phyloP scores from a whole-genome alignment of 1,284 basidiomycete species.

The Ustilago bromivora region DNA sequence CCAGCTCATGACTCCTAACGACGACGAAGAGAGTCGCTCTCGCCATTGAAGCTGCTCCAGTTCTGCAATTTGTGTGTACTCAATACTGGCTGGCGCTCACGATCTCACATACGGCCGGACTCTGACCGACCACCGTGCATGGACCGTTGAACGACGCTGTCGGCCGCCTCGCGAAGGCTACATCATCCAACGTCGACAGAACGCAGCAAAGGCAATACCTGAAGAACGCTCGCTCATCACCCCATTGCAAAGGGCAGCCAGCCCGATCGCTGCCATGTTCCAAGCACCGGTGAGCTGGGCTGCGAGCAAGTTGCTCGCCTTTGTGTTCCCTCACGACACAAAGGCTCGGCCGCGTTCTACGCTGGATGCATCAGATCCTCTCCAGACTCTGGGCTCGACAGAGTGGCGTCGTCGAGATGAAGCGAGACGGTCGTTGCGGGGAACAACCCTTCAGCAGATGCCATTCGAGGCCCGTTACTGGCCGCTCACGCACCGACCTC shows the following conservation, averaged over 20 bases:
- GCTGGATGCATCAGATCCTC: slow-evolving; percentile 5
- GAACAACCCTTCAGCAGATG: not conserved
- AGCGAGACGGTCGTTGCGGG: slow-evolving; percentile 2
- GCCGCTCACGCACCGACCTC: slow-evolving; percentile 21
- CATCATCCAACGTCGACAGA: not conserved
- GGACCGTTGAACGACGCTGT: not conserved
- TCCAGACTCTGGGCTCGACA: slow-evolving; percentile 4
- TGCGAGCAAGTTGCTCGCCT: slow-evolving; percentile 22
- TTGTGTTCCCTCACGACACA: slow-evolving; percentile 19
- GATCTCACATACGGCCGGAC: not conserved
- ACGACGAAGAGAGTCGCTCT: not conserved
- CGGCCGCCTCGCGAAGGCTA: not conserved
- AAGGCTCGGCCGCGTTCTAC: slow-evolving; percentile 27
- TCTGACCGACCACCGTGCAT: not conserved
- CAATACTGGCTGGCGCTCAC: not conserved
- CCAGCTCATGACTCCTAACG: not conserved
- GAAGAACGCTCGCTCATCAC: not conserved
- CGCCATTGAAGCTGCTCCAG: not conserved
- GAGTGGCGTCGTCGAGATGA: slow-evolving; percentile 9
- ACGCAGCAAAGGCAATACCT: not conserved
- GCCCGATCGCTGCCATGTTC: slow-evolving; percentile 6
- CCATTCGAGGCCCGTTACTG: slow-evolving; percentile 24
- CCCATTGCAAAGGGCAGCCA: not conserved
- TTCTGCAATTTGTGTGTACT: not conserved
- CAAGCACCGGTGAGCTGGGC: slow-evolving; percentile 24